Evolutionary conservation across 495 filamentous ascomycete species (phyloP).

Genomic region (Neurospora intermedia): DNA sequence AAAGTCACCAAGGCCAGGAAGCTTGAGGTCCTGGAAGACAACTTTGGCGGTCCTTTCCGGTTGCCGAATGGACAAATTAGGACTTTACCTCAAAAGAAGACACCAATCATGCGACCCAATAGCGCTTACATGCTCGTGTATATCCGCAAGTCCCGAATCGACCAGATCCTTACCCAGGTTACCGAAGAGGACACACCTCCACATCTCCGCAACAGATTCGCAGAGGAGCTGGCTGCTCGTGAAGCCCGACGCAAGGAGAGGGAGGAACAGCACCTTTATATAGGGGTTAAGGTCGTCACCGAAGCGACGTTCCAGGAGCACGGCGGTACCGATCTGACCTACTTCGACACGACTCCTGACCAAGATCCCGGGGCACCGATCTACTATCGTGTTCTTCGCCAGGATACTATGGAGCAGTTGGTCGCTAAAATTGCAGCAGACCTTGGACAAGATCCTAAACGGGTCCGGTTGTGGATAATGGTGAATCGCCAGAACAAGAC

Average conservation of each 20-base stretch:
- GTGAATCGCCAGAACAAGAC: conserved; percentile 99
- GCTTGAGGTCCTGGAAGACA: conserved; percentile 89
- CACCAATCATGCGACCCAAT: conserved; percentile 43
- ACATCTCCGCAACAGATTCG: conserved; percentile 70
- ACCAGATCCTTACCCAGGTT: conserved; percentile 68
- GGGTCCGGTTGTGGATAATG: conserved; percentile 86
- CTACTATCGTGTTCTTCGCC: conserved; percentile 58
- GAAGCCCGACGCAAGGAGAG: conserved; percentile 72
- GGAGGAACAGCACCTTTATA: conserved; percentile 89
- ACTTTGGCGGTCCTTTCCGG: conserved; percentile 84
- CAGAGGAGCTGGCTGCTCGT: conserved; percentile 66
- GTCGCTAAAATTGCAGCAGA: conserved; percentile 57
- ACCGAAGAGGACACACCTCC: conserved; percentile 64
- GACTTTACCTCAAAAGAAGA: conserved; percentile 29
- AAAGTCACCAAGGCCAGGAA: conserved; percentile 86
- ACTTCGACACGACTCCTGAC: conserved; percentile 46
- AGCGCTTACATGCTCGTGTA: conserved; percentile 98
- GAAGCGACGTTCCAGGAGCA: conserved; percentile 69
- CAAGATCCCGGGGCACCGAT: conserved; percentile 49
- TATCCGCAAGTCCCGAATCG: conserved; percentile 72
- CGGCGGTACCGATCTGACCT: conserved; percentile 76
- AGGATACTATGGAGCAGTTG: conserved; percentile 65
- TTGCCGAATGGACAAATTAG: conserved; percentile 37
- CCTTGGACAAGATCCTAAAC: conserved; percentile 47
- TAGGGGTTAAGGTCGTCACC: conserved; percentile 67